Base-by-base conservation (phyloP, 345 rosid genomes). In the Syzygium grande region DNA sequence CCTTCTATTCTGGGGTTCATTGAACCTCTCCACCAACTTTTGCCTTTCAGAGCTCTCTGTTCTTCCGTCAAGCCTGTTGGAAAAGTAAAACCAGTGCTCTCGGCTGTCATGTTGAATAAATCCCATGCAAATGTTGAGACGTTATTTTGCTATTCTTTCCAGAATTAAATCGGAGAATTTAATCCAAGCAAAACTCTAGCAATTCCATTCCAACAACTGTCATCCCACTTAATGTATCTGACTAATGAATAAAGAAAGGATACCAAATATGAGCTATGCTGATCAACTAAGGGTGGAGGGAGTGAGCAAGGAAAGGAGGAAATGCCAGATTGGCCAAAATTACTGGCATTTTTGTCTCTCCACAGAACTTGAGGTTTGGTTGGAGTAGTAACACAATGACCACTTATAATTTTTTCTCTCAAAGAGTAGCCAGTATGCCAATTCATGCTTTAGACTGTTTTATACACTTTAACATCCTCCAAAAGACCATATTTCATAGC, bases 31-130 rank as follows among this genome's bases (percentile, higher is more conserved):
- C 59, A 98, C 99, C 92, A 98, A 88, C 90, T 91, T 97, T 89
- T 98, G 99, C 91, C 99, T 95, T 90, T 96, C 99, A 86, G 98
- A 94, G 92, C 99, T 97, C 94, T 95, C 99, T 7, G 99, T 98
- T 91, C 95, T 96, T 89, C 99, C 99, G 89, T 98, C 99, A 85
- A 98, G 89, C 92, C 99, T 98, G 95, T 90, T 52, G 63, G 68
- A 22, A 59, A 80, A 46, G 22, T 4, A 59, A 86, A 46, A 68
- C 83, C 49, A 87, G 83, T 63, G 51, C 46, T 61, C 49, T 38
- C 6, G 14, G 49, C 49, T 73, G 83, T 83, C 90, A 29, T 52
- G 83, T 78, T 56, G 34, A 85, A 79, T 49, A 88, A 73, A 38
- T 73, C 49, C 29, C n/a, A 23, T 11, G 63, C 63, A 25, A 25